A percentile compares a stretch with the other conserved stretches of the same genome.
phyloP scores from a whole-genome alignment of 305 asterid genomes.

The Plantago lanceolata region DNA sequence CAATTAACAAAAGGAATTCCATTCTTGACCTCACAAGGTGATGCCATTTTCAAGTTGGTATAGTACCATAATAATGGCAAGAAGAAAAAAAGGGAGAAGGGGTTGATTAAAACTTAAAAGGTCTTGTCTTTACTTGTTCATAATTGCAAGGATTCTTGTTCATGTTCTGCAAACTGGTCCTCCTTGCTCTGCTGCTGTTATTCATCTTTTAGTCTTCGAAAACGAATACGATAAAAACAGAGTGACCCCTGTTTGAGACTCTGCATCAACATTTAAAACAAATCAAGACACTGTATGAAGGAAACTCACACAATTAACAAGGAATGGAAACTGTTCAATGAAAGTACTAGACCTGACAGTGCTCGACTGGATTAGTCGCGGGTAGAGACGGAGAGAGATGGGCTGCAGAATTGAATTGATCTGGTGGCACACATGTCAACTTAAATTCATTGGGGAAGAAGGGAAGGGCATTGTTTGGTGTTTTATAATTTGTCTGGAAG shows the following conservation, averaged over 20 bases:
- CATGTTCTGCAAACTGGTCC: constrained; percentile 43
- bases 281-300: background rate
- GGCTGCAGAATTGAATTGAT: constrained; percentile 22
- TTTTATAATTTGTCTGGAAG: too few relatives aligned
- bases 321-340: too few relatives aligned
- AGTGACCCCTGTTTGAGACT: constrained; percentile 33
- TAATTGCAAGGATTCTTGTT: constrained; percentile 37
- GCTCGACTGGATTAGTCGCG: too few relatives aligned
- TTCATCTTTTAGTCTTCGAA: constrained; percentile 41
- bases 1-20: too few relatives aligned
- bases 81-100: constrained; percentile 3
- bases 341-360: too few relatives aligned
- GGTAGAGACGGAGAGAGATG: too few relatives aligned
- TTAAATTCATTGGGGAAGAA: too few relatives aligned
- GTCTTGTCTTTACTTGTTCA: constrained; percentile 37
- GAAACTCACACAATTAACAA: too few relatives aligned
- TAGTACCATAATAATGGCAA: too few relatives aligned
- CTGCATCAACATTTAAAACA: constrained; percentile 16
- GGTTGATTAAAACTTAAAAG: constrained; percentile 21
- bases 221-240: constrained; percentile 8
- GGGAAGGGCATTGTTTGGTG: too few relatives aligned
- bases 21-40: too few relatives aligned
- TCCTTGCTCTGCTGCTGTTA: constrained; percentile 38
- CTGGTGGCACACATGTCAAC: background rate
- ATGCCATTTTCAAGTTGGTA: too few relatives aligned